These are phyloP conservation scores for Yamadazyma triangularis DNA, from an alignment of 1,139 yeast genomes.

Conservation along the genomic window DNA sequence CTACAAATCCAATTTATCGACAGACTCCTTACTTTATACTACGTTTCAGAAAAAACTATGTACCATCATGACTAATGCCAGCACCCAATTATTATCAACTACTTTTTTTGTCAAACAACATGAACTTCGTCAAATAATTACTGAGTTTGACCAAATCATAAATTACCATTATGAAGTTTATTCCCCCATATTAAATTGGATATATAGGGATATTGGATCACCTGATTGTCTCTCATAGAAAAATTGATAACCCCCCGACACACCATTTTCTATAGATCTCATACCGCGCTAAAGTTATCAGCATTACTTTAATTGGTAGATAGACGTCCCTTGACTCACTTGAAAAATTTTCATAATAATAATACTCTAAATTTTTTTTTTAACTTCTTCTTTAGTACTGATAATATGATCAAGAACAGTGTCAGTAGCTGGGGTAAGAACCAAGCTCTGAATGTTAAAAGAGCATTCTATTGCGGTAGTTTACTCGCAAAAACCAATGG, in stretches of 20 bases:
- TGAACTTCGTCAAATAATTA: too few species aligned
- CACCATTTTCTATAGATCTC: not conserved
- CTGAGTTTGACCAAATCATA: constrained; percentile 5
- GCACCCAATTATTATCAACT: too few species aligned
- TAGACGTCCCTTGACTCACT: constrained; percentile 20
- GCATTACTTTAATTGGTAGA: constrained; percentile 32
- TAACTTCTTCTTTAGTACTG: not conserved
- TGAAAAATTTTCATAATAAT: constrained; percentile 9
- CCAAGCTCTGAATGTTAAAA: too few species aligned
- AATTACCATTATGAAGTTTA: constrained; percentile 19
- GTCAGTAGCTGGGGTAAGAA: not conserved
- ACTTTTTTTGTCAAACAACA: too few species aligned
- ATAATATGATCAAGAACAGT: not conserved
- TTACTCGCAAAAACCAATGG: too few species aligned
- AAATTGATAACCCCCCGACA: too few species aligned
- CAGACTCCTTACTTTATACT: too few species aligned
- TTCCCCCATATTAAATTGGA: constrained; percentile 29
- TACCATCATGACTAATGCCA: too few species aligned
- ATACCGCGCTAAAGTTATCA: constrained; percentile 6
- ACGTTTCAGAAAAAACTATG: too few species aligned
- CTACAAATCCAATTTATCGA: too few species aligned
- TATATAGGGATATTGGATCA: constrained; percentile 22
- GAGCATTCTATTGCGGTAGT: too few species aligned
- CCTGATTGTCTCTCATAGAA: too few species aligned
- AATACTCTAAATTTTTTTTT: not conserved